Conservation (phyloP, 2,329 filamentous ascomycete genomes). For the Fusarium musae region DNA sequence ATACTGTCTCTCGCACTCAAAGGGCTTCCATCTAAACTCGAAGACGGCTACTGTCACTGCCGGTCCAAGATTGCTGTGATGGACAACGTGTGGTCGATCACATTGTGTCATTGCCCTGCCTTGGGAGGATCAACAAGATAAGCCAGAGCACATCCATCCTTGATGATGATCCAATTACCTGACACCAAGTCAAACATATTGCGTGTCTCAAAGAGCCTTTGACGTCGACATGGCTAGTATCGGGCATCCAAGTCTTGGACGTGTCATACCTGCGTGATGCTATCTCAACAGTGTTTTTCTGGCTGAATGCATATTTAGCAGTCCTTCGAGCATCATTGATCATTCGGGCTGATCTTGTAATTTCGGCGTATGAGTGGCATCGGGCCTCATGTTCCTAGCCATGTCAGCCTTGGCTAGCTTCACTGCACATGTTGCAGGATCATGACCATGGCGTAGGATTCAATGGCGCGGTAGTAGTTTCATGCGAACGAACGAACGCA, state of each 20-base stretch:
- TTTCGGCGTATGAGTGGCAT: slow-evolving; percentile 1
- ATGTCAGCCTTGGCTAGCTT: background rate
- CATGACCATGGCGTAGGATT: background rate
- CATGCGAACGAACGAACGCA: background rate
- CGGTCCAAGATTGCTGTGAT: background rate
- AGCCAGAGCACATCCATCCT: background rate
- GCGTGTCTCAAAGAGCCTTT: background rate
- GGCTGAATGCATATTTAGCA: background rate
- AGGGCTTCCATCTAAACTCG: background rate
- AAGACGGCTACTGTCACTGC: background rate
- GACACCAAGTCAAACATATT: background rate
- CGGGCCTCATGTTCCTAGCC: background rate
- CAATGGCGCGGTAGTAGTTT: background rate
- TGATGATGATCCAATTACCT: background rate
- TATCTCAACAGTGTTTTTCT: background rate
- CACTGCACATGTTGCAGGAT: background rate
- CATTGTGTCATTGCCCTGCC: background rate
- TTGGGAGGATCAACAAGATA: background rate
- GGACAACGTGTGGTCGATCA: background rate
- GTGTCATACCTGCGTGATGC: background rate
- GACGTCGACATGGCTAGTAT: background rate
- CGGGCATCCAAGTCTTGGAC: background rate
- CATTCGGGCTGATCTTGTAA: slow-evolving; percentile 5
- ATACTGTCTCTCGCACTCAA: background rate
- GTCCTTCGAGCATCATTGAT: background rate